Evolutionary conservation across 2,329 filamentous ascomycete genomes (phyloP).

Genomic region (Diaporthe velutina): DNA sequence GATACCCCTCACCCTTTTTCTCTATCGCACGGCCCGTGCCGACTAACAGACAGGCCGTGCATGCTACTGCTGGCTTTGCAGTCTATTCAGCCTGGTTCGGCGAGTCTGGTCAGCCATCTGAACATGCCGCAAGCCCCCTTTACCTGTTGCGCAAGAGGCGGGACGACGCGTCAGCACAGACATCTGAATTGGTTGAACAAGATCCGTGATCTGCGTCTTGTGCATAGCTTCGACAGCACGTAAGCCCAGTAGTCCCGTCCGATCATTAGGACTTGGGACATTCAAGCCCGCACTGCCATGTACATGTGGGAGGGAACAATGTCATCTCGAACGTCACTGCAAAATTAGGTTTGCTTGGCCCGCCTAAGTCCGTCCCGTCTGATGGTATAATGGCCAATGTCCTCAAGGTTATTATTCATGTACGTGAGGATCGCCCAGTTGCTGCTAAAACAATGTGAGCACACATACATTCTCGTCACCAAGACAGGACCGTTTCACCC

Average conservation of each 20-base stretch:
- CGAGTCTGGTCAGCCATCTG: neutral
- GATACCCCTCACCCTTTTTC: neutral
- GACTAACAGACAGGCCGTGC: neutral
- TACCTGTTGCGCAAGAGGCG: neutral
- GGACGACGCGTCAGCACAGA: conserved; percentile 22
- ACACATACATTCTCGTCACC: neutral
- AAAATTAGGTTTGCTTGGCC: neutral
- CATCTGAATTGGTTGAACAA: conserved; percentile 7
- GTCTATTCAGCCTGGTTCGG: neutral
- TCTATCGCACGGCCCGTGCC: conserved; percentile 30
- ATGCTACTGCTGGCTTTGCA: neutral
- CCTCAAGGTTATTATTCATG: neutral
- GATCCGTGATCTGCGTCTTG: conserved; percentile 2
- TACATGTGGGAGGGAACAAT: neutral
- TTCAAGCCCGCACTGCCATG: neutral
- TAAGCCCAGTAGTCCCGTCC: neutral
- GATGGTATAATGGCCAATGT: neutral
- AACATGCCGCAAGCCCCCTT: neutral
- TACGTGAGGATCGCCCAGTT: neutral
- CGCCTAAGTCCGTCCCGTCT: neutral
- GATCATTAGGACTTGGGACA: neutral
- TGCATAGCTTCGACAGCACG: neutral
- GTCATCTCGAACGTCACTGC: neutral
- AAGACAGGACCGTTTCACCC: neutral
- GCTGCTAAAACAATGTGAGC: neutral